These are phyloP conservation scores for Acacia acuminata DNA, from an alignment of 306 rosid species.

Conservation along the genomic window DNA sequence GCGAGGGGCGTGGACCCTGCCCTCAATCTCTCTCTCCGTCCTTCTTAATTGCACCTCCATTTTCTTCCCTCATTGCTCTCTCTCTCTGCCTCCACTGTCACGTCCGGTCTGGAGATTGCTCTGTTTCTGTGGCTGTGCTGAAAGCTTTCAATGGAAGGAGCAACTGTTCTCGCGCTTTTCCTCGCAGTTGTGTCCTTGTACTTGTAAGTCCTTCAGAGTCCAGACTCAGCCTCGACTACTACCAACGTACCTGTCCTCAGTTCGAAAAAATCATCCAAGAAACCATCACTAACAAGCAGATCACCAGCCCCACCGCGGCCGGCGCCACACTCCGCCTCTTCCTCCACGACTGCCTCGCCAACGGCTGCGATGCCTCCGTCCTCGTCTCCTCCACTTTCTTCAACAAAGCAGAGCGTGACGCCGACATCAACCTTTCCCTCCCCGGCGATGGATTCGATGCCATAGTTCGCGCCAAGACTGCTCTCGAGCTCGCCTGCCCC, in stretches of 20 bases:
- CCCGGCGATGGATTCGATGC: slow-evolving; percentile 70
- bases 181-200: neutral
- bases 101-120: neutral
- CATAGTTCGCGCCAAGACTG: slow-evolving; percentile 58
- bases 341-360: slow-evolving; percentile 67
- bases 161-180: neutral
- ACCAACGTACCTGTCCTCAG: slow-evolving; percentile 52
- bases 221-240: slow-evolving; percentile 49
- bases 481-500: slow-evolving; percentile 63
- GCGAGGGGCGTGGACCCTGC: neutral
- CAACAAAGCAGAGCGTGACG: slow-evolving; percentile 61
- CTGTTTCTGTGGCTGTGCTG: neutral
- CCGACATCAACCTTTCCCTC: slow-evolving; percentile 60
- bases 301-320: slow-evolving; percentile 53
- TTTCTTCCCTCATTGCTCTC: neutral
- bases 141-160: slow-evolving; percentile 27
- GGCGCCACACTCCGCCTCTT: slow-evolving; percentile 63
- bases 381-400: slow-evolving; percentile 61
- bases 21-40: neutral
- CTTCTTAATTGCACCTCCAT: slow-evolving; percentile 1
- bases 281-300: slow-evolving; percentile 48
- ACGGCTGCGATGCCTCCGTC: slow-evolving; percentile 71
- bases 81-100: neutral
- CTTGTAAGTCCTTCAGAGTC: slow-evolving; percentile 8
- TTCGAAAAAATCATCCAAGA: slow-evolving; percentile 49